A percentile compares a stretch with the other conserved stretches of the same genome.
Evolutionary conservation across 2,329 filamentous ascomycete genomes (phyloP).

Genomic region (Fusarium buharicum): DNA sequence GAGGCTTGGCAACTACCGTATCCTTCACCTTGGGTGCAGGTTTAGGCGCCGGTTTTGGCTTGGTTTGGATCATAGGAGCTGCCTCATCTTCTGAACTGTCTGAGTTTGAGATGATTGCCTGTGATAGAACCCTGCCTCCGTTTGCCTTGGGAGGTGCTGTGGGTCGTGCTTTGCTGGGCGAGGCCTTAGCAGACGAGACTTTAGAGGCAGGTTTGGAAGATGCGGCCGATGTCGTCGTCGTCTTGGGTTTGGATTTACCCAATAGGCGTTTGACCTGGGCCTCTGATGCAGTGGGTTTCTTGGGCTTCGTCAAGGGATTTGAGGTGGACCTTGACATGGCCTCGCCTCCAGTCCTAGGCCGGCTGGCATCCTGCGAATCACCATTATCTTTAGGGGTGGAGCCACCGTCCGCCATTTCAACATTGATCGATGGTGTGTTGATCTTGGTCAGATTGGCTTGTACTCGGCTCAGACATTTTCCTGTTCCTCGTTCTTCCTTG

Average conservation of each 20-base stretch:
- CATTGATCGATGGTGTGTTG: constrained; percentile 60
- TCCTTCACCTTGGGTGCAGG: constrained; percentile 45
- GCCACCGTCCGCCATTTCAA: constrained; percentile 62
- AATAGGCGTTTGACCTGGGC: constrained; percentile 67
- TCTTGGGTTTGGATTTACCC: constrained; percentile 50
- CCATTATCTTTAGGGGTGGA: constrained; percentile 54
- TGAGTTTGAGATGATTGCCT: constrained; percentile 67
- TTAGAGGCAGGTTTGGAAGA: constrained; percentile 54
- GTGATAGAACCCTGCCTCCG: constrained; percentile 61
- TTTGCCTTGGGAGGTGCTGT: constrained; percentile 48
- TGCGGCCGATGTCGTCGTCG: constrained; percentile 48
- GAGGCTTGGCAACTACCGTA: constrained; percentile 48
- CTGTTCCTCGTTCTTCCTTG: constrained; percentile 65
- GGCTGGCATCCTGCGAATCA: constrained; percentile 46
- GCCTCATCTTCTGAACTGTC: constrained; percentile 64
- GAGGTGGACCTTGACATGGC: constrained; percentile 62
- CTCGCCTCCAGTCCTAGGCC: constrained; percentile 51
- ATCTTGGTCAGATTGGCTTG: constrained; percentile 68
- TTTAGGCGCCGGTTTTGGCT: constrained; percentile 45
- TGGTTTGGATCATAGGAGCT: constrained; percentile 51
- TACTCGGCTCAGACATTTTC: constrained; percentile 69
- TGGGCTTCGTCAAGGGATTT: constrained; percentile 63
- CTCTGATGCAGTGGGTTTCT: constrained; percentile 65
- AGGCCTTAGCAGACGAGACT: constrained; percentile 46
- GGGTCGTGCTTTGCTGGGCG: constrained; percentile 56